Percentiles rank a stretch among this genome's conserved stretches.
Evolutionary conservation across 1,139 yeast genomes (phyloP).

Genomic region (Kurtzmaniella quercitrusa): DNA sequence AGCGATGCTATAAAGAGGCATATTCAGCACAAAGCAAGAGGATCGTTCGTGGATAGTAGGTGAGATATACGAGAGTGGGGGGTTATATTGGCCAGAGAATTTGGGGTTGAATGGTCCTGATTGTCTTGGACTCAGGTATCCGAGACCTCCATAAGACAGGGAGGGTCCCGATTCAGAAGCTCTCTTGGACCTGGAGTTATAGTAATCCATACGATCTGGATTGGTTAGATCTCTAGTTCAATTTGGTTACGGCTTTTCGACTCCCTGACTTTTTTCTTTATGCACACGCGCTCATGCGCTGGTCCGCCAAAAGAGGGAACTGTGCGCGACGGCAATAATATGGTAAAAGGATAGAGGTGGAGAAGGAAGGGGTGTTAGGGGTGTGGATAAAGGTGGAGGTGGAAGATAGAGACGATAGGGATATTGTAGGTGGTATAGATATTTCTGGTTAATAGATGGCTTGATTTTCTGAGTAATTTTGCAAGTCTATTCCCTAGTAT

Average conservation of each 20-base stretch:
- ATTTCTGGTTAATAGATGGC: no score
- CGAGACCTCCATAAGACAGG: neutral
- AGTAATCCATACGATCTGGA: slow-evolving; percentile 9
- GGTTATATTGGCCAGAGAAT: slow-evolving; percentile 4
- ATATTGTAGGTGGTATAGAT: no score
- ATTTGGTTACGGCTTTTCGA: neutral
- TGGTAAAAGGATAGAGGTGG: neutral
- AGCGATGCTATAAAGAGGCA: slow-evolving; percentile 64
- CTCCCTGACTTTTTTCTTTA: neutral
- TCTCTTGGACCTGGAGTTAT: slow-evolving; percentile 6
- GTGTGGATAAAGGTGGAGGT: no score
- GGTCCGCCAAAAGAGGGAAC: neutral
- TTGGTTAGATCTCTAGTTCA: neutral
- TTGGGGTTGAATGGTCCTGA: slow-evolving; percentile 6
- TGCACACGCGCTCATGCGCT: neutral
- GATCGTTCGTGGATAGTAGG: slow-evolving; percentile 38
- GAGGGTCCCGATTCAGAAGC: slow-evolving; percentile 5
- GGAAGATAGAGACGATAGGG: no score
- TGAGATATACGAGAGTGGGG: neutral
- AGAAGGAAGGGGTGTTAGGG: neutral
- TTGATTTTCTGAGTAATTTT: no score
- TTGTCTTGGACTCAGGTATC: slow-evolving; percentile 10
- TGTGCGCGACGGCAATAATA: no score
- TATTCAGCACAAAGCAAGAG: slow-evolving; percentile 48
- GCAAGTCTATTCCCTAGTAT: no score